Percentiles rank a stretch among this genome's conserved stretches.
Evolutionary conservation across 768 basidiomycete genomes (phyloP).

Genomic region (Trametopsis cervina): DNA sequence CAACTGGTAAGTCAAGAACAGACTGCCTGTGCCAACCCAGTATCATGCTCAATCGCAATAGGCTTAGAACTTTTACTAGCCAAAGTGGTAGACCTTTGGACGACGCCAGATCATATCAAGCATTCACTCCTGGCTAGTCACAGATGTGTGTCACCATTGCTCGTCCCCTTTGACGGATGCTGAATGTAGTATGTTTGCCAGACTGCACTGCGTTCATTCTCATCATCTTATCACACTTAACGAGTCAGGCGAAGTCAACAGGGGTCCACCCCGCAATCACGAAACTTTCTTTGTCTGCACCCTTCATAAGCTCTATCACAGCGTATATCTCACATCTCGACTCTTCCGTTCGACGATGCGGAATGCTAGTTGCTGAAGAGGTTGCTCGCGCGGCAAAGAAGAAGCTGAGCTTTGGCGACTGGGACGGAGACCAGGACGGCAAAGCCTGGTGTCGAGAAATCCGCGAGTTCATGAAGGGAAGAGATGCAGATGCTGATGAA

Average conservation of each 20-base stretch:
- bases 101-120: slow-evolving; percentile 68
- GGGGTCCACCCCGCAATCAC: slow-evolving; percentile 33
- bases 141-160: slow-evolving; percentile 47
- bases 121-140: slow-evolving; percentile 72
- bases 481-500: slow-evolving; percentile 21
- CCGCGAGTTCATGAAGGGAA: slow-evolving; percentile 41
- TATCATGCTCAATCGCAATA: no score
- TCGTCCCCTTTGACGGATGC: not conserved
- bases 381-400: slow-evolving; percentile 58
- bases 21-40: not conserved
- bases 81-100: slow-evolving; percentile 59
- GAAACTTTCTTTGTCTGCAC: slow-evolving; percentile 43
- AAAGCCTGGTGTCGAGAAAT: slow-evolving; percentile 59
- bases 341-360: slow-evolving; percentile 69
- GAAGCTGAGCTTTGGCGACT: slow-evolving; percentile 70
- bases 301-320: slow-evolving; percentile 64
- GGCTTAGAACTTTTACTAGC: slow-evolving; percentile 43
- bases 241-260: slow-evolving; percentile 22
- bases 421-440: slow-evolving; percentile 72
- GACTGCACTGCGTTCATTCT: slow-evolving; percentile 73
- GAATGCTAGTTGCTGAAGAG: slow-evolving; percentile 89
- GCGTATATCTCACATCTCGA: slow-evolving; percentile 78
- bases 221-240: slow-evolving; percentile 54
- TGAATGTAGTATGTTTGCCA: slow-evolving; percentile 25
- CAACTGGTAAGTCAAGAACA: slow-evolving; percentile 22